Conservation (phyloP, 805 yeast species). For the Kuraishia floccosa region DNA sequence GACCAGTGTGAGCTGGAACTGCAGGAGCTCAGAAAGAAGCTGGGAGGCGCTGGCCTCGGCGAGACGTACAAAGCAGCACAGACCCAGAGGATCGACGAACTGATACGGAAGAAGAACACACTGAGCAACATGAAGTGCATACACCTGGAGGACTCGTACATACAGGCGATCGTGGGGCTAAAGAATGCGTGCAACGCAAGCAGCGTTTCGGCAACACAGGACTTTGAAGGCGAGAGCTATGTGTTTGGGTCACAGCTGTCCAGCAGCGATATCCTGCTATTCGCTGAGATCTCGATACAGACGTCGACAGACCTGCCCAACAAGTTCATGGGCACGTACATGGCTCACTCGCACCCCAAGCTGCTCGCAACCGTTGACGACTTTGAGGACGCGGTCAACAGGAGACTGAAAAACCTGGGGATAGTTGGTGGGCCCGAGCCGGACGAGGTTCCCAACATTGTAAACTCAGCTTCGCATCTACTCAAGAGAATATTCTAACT, state of each 20-base stretch:
- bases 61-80: conserved; percentile 10
- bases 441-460: conserved; percentile 3
- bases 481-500: too few species aligned
- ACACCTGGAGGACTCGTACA: conserved; percentile 4
- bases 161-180: neutral
- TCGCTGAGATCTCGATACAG: conserved; percentile 23
- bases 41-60: too few species aligned
- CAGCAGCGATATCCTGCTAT: conserved; percentile 25
- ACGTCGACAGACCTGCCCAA: conserved; percentile 25
- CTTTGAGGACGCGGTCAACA: conserved; percentile 1
- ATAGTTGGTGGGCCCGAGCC: conserved; percentile 1
- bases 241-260: conserved; percentile 11
- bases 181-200: neutral
- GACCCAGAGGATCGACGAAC: conserved; percentile 10
- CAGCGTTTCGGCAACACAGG: neutral
- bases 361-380: conserved; percentile 6
- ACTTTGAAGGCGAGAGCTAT: conserved; percentile 1
- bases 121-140: conserved; percentile 19
- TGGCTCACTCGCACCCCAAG: conserved; percentile 19
- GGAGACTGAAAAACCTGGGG: conserved; percentile 1
- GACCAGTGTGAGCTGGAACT: conserved; percentile 12
- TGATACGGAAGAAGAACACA: conserved; percentile 14
- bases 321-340: conserved; percentile 22
- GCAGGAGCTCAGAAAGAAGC: conserved; percentile 12
- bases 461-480: too few species aligned